Base-by-base conservation (phyloP, 2,329 filamentous ascomycete species). In the Cryphonectria radicalis region DNA sequence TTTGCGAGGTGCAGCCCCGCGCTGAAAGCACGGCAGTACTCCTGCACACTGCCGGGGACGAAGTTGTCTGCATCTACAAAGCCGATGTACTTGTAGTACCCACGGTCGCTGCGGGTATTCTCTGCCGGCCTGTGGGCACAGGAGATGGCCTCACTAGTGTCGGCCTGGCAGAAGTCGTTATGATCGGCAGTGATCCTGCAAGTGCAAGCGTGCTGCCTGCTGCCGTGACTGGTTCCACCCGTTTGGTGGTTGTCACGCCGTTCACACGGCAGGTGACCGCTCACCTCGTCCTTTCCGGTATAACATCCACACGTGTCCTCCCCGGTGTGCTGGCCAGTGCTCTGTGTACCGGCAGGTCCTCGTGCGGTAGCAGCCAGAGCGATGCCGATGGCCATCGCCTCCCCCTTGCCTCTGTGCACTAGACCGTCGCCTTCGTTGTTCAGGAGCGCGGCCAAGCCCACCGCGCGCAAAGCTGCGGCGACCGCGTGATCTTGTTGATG, bases 51-150 rank as follows among this genome's bases (percentile, higher is more conserved):
- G 2, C 76, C 75, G 0, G 78, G 74, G 28, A 78, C 70, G 50
- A 76, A 75, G 74, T 79, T 79, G 74, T 80, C 79, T 17, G 79
- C 78, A 70, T 80, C 79, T 59, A 80, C 73, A 69, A 79, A 80
- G 42, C 79, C 79, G 62, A 80, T 74, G 66, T 79, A 80, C 22
- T 72, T 73, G 70, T 73, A 73, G 53, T 72, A 73, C 46, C 57
- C 55, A 28, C 57, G 59, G 6, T 19, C 37, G 6, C 28, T 60
- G 11, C n/a, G 53, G n/a, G 28, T 50, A 11, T 68, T 13, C 35
- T n/a, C 57, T 62, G 32, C 32, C 25, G 11, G 53, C 11, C 4
- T 17, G 25, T 28, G 42, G 13, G 11, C 37, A 43, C 22, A 7
- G n/a, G 32, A 19, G 10, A 17, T 25, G 19, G n/a, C 19, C 7